These are phyloP conservation scores for Trichosporon coremiiforme DNA, from an alignment of 1,284 basidiomycete species.

Conservation along the genomic window DNA sequence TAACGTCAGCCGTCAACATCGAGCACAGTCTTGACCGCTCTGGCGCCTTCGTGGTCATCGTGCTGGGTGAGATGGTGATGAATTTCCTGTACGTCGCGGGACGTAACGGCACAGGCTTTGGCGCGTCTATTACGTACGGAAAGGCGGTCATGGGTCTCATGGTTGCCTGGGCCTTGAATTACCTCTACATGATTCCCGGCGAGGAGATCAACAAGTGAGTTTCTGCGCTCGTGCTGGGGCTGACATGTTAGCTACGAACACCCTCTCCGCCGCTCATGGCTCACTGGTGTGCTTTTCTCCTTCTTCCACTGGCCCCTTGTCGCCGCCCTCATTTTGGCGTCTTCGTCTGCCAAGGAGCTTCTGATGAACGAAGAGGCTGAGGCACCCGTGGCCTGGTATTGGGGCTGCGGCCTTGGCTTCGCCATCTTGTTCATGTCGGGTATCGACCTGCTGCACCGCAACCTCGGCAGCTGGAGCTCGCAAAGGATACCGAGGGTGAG, in stretches of 20 bases:
- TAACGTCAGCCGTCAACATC: slow-evolving; percentile 53
- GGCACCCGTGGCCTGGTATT: slow-evolving; percentile 43
- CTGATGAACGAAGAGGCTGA: slow-evolving; percentile 12
- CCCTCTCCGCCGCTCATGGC: slow-evolving; percentile 55
- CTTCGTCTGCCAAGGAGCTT: slow-evolving; percentile 51
- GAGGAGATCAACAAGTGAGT: slow-evolving; percentile 41
- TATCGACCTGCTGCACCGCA: slow-evolving; percentile 51
- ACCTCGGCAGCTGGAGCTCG: slow-evolving; percentile 33
- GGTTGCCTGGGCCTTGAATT: slow-evolving; percentile 57
- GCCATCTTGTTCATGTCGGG: slow-evolving; percentile 49
- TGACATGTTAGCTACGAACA: slow-evolving; percentile 48
- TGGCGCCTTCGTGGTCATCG: slow-evolving; percentile 55
- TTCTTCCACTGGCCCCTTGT: slow-evolving; percentile 55
- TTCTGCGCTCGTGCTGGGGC: neutral
- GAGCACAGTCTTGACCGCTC: slow-evolving; percentile 57
- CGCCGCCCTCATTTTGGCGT: slow-evolving; percentile 53
- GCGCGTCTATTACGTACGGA: slow-evolving; percentile 46
- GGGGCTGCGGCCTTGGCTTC: slow-evolving; percentile 54
- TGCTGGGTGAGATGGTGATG: slow-evolving; percentile 45
- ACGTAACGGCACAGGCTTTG: slow-evolving; percentile 35
- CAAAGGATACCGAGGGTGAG: slow-evolving; percentile 41
- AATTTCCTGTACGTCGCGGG: slow-evolving; percentile 30
- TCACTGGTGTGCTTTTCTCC: slow-evolving; percentile 52
- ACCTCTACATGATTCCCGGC: slow-evolving; percentile 45
- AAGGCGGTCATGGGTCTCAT: slow-evolving; percentile 54